phyloP scores from a whole-genome alignment of 2,329 filamentous ascomycete genomes.

The Rhynchosporium agropyri region DNA sequence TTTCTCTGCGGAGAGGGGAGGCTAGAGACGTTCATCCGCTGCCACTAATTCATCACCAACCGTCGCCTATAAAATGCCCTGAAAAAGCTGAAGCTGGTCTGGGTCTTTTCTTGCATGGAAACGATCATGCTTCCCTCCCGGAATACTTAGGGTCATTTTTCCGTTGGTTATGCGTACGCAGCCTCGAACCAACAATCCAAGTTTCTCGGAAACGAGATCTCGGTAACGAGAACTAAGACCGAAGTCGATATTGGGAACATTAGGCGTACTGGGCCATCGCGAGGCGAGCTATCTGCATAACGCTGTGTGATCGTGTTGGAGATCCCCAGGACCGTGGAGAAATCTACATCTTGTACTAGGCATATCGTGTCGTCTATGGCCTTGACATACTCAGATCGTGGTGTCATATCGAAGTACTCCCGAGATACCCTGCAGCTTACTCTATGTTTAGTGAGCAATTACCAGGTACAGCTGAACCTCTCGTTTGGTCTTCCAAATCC shows the following conservation, averaged over 20 bases:
- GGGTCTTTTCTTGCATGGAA: background rate
- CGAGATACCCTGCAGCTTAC: background rate
- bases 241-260: too few relatives aligned
- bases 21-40: background rate
- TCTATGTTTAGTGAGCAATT: background rate
- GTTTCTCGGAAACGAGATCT: too few relatives aligned
- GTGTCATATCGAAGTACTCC: background rate
- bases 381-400: slow-evolving; percentile 1
- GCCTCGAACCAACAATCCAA: too few relatives aligned
- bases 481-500: background rate
- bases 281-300: too few relatives aligned
- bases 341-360: background rate
- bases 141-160: too few relatives aligned
- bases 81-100: background rate
- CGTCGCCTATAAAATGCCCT: background rate
- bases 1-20: background rate
- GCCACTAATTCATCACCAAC: background rate
- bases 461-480: background rate
- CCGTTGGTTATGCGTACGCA: too few relatives aligned
- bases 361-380: background rate
- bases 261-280: too few relatives aligned
- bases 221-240: too few relatives aligned
- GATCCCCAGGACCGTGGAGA: too few relatives aligned
- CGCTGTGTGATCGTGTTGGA: too few relatives aligned
- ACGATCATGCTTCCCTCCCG: too few relatives aligned